Conservation (phyloP, 257 asterid species). For the Lycium barbarum region DNA sequence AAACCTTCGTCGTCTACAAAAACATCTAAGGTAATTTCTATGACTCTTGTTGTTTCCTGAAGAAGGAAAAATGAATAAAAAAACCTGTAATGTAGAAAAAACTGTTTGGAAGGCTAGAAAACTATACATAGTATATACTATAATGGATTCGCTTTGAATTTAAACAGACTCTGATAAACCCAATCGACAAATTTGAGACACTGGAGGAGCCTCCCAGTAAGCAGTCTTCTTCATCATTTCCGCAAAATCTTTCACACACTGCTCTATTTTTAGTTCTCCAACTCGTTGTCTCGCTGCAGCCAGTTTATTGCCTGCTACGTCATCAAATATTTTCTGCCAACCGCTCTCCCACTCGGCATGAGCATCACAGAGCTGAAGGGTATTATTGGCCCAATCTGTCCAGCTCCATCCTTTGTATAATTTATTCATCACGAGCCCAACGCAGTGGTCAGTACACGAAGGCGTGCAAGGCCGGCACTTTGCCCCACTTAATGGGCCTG, state of each 20-base stretch:
- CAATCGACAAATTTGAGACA: conserved; percentile 59
- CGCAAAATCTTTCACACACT: conserved; percentile 65
- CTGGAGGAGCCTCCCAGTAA: conserved; percentile 71
- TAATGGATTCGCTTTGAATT: not conserved
- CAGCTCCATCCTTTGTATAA: conserved; percentile 77
- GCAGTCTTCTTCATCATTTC: conserved; percentile 57
- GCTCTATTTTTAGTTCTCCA: conserved; percentile 49
- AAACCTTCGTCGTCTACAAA: not conserved
- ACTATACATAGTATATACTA: conserved; percentile 20
- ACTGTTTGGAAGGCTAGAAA: not conserved
- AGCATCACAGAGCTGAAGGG: conserved; percentile 78
- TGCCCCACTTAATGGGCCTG: conserved; percentile 82
- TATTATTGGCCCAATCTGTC: conserved; percentile 75
- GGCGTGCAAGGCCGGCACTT: conserved; percentile 93
- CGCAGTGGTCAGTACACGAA: conserved; percentile 63
- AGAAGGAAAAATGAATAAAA: not conserved
- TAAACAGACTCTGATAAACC: conserved; percentile 37
- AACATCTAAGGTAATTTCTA: conserved; percentile 2
- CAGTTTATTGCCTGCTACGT: conserved; percentile 53
- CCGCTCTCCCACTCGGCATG: conserved; percentile 74
- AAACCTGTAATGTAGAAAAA: not conserved
- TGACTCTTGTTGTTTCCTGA: not conserved
- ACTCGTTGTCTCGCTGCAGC: conserved; percentile 56
- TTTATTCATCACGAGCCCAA: conserved; percentile 61
- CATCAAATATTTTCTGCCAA: conserved; percentile 74